Evolutionary conservation across 345 rosid species (phyloP).

Genomic region (Bruguiera sexangula): DNA sequence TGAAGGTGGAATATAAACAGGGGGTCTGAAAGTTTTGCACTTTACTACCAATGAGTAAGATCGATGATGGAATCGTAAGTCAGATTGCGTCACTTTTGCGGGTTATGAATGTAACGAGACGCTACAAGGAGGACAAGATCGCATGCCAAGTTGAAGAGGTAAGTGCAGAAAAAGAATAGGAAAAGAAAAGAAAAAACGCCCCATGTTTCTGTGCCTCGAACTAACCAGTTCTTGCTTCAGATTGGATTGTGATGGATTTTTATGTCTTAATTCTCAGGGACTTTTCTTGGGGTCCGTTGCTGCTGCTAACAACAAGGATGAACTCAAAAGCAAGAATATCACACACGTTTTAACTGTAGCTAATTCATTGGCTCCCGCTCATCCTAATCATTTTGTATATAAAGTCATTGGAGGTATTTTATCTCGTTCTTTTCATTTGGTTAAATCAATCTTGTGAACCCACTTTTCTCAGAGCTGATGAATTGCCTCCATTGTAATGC

Average conservation of each 20-base stretch:
- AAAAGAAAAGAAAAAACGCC: too few relatives aligned
- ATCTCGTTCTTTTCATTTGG: neutral
- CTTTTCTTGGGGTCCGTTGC: slow-evolving; percentile 42
- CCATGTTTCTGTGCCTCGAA: neutral
- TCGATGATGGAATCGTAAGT: slow-evolving; percentile 36
- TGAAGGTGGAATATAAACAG: neutral
- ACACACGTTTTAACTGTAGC: slow-evolving; percentile 74
- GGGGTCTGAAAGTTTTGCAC: neutral
- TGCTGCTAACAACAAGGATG: slow-evolving; percentile 53
- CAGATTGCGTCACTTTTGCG: slow-evolving; percentile 48
- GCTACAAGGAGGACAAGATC: slow-evolving; percentile 29
- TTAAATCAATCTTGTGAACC: neutral
- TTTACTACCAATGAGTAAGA: slow-evolving; percentile 31
- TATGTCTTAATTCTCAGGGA: slow-evolving; percentile 25
- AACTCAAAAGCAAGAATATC: slow-evolving; percentile 52
- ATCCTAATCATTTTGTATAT: slow-evolving; percentile 61
- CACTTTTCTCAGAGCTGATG: neutral
- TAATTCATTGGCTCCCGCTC: slow-evolving; percentile 45
- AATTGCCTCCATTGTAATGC: neutral
- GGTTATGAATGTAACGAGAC: slow-evolving; percentile 33
- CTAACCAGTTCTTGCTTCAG: neutral
- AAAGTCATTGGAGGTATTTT: slow-evolving; percentile 57
- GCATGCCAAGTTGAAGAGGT: slow-evolving; percentile 33
- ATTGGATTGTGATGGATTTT: neutral
- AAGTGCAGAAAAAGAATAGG: neutral